Evolutionary conservation across 2,329 filamentous ascomycete species (phyloP).

Genomic region (Myriangium duriaei): DNA sequence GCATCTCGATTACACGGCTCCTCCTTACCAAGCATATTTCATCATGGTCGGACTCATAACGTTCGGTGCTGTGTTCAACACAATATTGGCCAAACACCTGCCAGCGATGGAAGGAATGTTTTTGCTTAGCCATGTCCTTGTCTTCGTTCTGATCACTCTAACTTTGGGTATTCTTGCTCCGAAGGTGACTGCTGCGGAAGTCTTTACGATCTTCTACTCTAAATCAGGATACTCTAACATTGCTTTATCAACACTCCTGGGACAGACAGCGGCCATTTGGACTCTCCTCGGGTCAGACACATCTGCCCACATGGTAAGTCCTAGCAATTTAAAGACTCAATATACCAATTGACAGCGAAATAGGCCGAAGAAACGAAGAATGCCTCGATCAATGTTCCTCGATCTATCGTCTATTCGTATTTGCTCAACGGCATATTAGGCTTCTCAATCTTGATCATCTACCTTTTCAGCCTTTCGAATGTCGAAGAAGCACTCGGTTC

Average conservation of each 20-base stretch:
- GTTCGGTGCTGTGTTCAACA: conserved; percentile 24
- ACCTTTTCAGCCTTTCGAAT: conserved; percentile 19
- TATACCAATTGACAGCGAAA: background rate
- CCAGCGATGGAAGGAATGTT: conserved; percentile 25
- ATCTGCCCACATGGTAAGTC: conserved; percentile 5
- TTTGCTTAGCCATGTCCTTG: conserved; percentile 29
- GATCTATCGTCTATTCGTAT: conserved; percentile 15
- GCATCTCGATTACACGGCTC: conserved; percentile 27
- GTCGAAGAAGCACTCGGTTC: conserved; percentile 20
- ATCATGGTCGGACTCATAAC: conserved; percentile 23
- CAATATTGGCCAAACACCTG: conserved; percentile 22
- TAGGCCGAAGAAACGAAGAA: conserved; percentile 15
- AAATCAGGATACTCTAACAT: conserved; percentile 29
- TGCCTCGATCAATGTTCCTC: conserved; percentile 14
- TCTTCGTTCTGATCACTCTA: conserved; percentile 33
- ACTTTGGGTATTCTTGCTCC: conserved; percentile 25
- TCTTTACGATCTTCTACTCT: conserved; percentile 16
- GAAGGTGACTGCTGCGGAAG: conserved; percentile 9
- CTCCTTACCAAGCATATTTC: conserved; percentile 34
- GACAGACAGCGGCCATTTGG: conserved; percentile 26
- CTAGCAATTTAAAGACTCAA: background rate
- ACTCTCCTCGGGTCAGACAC: conserved; percentile 12
- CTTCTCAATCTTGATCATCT: conserved; percentile 15
- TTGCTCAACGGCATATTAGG: conserved; percentile 14
- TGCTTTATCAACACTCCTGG: conserved; percentile 27